Percentiles rank a stretch among this genome's conserved stretches.
These are phyloP conservation scores for Ochetophila trinervis DNA, from an alignment of 306 rosid species.

Conservation along the genomic window DNA sequence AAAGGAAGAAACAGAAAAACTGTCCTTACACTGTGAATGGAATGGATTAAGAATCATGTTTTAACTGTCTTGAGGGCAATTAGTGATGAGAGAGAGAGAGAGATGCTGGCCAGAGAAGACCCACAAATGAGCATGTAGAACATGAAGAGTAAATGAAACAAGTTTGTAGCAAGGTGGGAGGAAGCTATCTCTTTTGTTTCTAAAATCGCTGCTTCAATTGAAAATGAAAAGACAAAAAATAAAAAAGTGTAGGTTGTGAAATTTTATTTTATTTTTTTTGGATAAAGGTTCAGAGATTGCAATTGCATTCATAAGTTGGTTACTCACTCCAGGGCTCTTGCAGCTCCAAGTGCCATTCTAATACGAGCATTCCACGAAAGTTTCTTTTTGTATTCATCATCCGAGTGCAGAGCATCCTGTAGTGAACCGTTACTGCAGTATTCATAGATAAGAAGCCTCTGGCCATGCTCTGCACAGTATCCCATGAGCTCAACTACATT, in stretches of 20 bases:
- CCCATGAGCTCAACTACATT: conserved; percentile 84
- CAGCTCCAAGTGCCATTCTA: conserved; percentile 91
- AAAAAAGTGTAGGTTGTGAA: not conserved
- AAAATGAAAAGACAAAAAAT: not conserved
- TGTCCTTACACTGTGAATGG: too few relatives aligned
- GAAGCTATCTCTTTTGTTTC: not conserved
- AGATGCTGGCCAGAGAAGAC: too few relatives aligned
- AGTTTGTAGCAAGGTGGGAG: not conserved
- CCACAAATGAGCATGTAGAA: too few relatives aligned
- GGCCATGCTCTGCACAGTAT: conserved; percentile 93
- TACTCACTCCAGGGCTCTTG: conserved; percentile 97
- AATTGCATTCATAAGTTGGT: not conserved
- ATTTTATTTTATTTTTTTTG: too few relatives aligned
- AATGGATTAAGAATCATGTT: not conserved
- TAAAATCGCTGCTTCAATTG: not conserved
- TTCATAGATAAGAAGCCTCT: conserved; percentile 89
- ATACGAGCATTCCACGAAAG: conserved; percentile 83
- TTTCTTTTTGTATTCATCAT: conserved; percentile 55
- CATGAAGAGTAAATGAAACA: not conserved
- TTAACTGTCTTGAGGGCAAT: not conserved
- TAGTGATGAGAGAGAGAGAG: not conserved
- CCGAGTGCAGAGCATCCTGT: conserved; percentile 74
- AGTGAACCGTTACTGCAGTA: conserved; percentile 82
- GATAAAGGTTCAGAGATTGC: not conserved
- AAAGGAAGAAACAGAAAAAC: too few relatives aligned